These are phyloP conservation scores for Barbatosphaeria neglecta DNA, from an alignment of 495 filamentous ascomycete genomes.

Conservation along the genomic window DNA sequence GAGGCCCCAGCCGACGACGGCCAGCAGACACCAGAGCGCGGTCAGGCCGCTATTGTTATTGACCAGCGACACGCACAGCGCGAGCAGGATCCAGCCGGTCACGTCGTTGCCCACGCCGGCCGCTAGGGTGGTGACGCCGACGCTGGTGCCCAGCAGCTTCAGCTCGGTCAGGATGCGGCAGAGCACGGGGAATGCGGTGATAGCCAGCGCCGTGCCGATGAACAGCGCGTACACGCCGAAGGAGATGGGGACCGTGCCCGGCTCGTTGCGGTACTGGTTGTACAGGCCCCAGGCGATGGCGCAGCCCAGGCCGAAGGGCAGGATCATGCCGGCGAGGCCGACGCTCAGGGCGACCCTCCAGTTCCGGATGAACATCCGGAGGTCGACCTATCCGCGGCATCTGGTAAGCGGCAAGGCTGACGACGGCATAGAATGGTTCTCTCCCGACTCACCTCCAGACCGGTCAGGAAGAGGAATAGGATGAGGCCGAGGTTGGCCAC, in stretches of 20 bases:
- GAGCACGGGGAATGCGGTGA: slow-evolving; percentile 92
- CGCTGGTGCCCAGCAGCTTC: slow-evolving; percentile 71
- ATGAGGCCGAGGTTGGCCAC: slow-evolving; percentile 85
- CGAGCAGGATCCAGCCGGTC: slow-evolving; percentile 80
- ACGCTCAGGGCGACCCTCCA: slow-evolving; percentile 80
- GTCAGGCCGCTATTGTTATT: slow-evolving; percentile 78
- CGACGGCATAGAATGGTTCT: too few relatives aligned
- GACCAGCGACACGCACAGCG: slow-evolving; percentile 86
- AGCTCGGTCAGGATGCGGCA: slow-evolving; percentile 91
- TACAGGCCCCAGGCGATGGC: slow-evolving; percentile 84
- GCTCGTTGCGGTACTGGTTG: slow-evolving; percentile 59
- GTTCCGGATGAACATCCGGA: slow-evolving; percentile 73
- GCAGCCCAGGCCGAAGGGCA: slow-evolving; percentile 60
- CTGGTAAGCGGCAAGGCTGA: too few relatives aligned
- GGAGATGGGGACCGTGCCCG: slow-evolving; percentile 46
- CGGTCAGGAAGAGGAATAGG: slow-evolving; percentile 86
- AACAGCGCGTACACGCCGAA: slow-evolving; percentile 87
- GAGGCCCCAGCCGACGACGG: slow-evolving; percentile 61
- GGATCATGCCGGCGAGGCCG: slow-evolving; percentile 70
- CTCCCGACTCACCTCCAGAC: slow-evolving; percentile 57
- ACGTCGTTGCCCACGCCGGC: slow-evolving; percentile 96
- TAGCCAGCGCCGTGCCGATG: slow-evolving; percentile 87
- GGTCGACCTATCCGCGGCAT: slow-evolving; percentile 44
- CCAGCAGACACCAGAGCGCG: slow-evolving; percentile 77
- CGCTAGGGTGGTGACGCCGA: slow-evolving; percentile 83